Evolutionary conservation across 225 moss, liverwort and hornwort species (phyloP), one percentile per base, ranked within the genome.

Genomic region (Pleurozium schreberi): DNA sequence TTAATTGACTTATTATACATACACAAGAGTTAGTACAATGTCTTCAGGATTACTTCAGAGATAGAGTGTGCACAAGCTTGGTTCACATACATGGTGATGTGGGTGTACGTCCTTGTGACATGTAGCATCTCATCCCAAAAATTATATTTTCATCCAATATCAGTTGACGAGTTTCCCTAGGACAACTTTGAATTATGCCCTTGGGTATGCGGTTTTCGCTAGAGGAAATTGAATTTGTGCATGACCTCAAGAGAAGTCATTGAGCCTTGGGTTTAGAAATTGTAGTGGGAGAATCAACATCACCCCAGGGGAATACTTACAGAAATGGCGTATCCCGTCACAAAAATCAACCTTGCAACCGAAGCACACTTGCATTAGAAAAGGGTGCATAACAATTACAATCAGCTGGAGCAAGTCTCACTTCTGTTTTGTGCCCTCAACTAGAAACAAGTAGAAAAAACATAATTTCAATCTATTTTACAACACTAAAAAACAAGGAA

Each of bases 151-250:
- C 74, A 47, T 18, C 17, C 10, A 45, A 14, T 5, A 18, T 47
- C 1, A 38, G 4, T 30, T 18, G 4, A 47, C 11, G 6, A 47
- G 3, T 47, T 47, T 0, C 2, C 6, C 2, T 11, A 4, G 10
- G 47, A 43, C 18, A 74, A 47, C 11, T 30, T 45, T 30, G 47
- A 47, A 49, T 30, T 18, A n/a, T 30, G 18, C 18, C 19, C 5
- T 2, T 1, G 4, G 7, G 47, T 4, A 47, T 27, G 19, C 6
- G 18, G 5, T 18, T 47, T 31, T 9, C 3, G 5, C 15, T 43
- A 31, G 7, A 74, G 17, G 10, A 45, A 17, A 11, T 49, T 6
- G 19, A 74, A 18, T 30, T 47, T 47, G 6, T 30, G 6, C 31
- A 31, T 47, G 27, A 47, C 11, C 11, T 11, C 18, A 47, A 74